Percentiles rank a stretch among this genome's conserved stretches.
Evolutionary conservation across 2,329 filamentous ascomycete species (phyloP).

Genomic region (Hypomyces perniciosus): DNA sequence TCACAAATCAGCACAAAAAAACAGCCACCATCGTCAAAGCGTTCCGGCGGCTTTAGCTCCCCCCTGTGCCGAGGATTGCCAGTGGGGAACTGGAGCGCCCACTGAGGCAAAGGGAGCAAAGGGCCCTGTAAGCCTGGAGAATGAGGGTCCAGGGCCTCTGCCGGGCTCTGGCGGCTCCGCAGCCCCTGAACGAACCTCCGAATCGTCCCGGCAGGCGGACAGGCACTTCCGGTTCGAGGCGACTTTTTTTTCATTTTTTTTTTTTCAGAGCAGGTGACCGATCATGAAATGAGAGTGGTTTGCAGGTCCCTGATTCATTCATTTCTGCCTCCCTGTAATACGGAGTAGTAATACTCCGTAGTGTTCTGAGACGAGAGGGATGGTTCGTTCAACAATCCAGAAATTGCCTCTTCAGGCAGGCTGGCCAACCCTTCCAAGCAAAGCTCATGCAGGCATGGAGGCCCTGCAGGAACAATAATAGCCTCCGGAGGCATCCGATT

Average conservation of each 20-base stretch:
- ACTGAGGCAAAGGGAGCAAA: background rate
- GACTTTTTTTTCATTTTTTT: conserved; percentile 10
- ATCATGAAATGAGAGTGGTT: background rate
- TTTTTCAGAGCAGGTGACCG: conserved; percentile 8
- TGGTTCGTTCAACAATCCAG: too few species aligned
- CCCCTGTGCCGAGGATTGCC: background rate
- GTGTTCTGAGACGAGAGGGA: conserved; percentile 4
- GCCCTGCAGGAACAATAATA: too few species aligned
- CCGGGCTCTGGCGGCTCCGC: conserved; percentile 4
- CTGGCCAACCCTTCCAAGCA: background rate
- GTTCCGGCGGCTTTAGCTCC: too few species aligned
- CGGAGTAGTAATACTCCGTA: background rate
- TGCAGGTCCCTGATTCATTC: background rate
- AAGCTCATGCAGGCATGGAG: too few species aligned
- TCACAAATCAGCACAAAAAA: too few species aligned
- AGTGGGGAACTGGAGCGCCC: background rate
- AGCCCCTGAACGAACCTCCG: background rate
- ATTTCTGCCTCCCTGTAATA: background rate
- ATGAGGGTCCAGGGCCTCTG: background rate
- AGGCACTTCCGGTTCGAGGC: conserved; percentile 11
- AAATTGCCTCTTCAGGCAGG: background rate
- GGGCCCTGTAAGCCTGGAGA: background rate
- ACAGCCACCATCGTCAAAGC: too few species aligned
- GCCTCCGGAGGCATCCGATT: too few species aligned
- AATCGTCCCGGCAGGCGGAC: conserved; percentile 12